Conservation (phyloP, 495 filamentous ascomycete species). For the Physcia stellaris region DNA sequence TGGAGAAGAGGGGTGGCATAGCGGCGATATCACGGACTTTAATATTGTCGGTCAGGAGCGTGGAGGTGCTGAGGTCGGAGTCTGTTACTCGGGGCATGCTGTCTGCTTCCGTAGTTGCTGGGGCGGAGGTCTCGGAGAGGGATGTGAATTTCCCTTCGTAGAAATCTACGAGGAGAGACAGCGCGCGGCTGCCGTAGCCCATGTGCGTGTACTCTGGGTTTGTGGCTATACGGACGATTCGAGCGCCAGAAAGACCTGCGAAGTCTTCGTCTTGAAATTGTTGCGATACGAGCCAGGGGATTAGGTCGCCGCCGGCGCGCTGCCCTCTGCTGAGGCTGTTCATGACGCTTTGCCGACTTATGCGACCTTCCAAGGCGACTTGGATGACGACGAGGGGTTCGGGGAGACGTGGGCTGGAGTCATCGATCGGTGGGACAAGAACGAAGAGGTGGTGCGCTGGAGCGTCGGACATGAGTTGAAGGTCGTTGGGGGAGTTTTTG, state of each 20-base stretch:
- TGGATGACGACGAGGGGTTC: slow-evolving; percentile 94
- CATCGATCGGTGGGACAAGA: slow-evolving; percentile 74
- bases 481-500: slow-evolving; percentile 95
- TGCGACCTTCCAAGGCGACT: slow-evolving; percentile 85
- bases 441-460: slow-evolving; percentile 96
- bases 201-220: slow-evolving; percentile 89
- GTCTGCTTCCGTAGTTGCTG: slow-evolving; percentile 33
- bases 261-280: slow-evolving; percentile 99
- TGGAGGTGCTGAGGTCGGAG: slow-evolving; percentile 63
- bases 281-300: slow-evolving; percentile 95
- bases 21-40: slow-evolving; percentile 78
- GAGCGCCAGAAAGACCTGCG: slow-evolving; percentile 79
- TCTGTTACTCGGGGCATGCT: slow-evolving; percentile 73
- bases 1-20: slow-evolving; percentile 88
- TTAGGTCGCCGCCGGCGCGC: slow-evolving; percentile 84
- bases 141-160: slow-evolving; percentile 88
- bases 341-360: slow-evolving; percentile 82
- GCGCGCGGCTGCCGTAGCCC: slow-evolving; percentile 85
- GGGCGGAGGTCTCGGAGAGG: slow-evolving; percentile 49
- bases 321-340: slow-evolving; percentile 80
- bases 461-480: slow-evolving; percentile 95
- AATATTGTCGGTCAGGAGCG: slow-evolving; percentile 73
- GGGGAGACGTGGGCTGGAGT: slow-evolving; percentile 62
- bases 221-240: slow-evolving; percentile 89
- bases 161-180: slow-evolving; percentile 78